phyloP scores from a whole-genome alignment of 2,329 filamentous ascomycete genomes.

The Xylariomycetidae sp. region DNA sequence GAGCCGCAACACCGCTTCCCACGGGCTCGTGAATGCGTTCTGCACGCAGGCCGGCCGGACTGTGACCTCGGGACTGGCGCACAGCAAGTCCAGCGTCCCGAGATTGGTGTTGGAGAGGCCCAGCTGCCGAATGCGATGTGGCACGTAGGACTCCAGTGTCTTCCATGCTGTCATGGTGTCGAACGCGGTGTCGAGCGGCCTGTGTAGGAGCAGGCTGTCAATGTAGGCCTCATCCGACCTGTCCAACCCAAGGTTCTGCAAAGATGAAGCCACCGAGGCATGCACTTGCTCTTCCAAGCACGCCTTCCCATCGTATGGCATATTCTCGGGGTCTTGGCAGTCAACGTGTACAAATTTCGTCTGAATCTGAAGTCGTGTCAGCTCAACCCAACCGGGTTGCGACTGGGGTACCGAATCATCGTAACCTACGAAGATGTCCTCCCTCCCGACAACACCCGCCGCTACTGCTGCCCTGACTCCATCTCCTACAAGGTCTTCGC shows the following conservation, averaged over 20 bases:
- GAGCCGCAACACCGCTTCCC: slow-evolving; percentile 53
- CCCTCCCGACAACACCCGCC: slow-evolving; percentile 50
- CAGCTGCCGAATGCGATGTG: slow-evolving; percentile 55
- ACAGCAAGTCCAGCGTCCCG: slow-evolving; percentile 47
- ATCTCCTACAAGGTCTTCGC: slow-evolving; percentile 63
- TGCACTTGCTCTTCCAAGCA: slow-evolving; percentile 51
- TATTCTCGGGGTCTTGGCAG: slow-evolving; percentile 53
- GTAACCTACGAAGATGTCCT: slow-evolving; percentile 55
- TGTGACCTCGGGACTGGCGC: slow-evolving; percentile 21
- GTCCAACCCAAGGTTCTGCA: slow-evolving; percentile 33
- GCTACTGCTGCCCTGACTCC: slow-evolving; percentile 57
- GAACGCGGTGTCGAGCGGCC: slow-evolving; percentile 38
- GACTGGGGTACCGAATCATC: not conserved
- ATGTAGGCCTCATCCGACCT: slow-evolving; percentile 39
- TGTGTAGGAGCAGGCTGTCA: slow-evolving; percentile 70
- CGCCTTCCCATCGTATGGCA: slow-evolving; percentile 56
- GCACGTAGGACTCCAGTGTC: slow-evolving; percentile 60
- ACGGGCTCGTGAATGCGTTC: slow-evolving; percentile 62
- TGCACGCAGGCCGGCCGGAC: slow-evolving; percentile 57
- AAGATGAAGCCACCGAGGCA: slow-evolving; percentile 11
- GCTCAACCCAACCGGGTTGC: slow-evolving; percentile 6
- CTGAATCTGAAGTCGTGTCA: slow-evolving; percentile 51
- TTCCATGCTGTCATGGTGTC: slow-evolving; percentile 60
- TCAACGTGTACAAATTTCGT: slow-evolving; percentile 70
- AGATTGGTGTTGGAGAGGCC: slow-evolving; percentile 73